phyloP scores from a whole-genome alignment of 495 filamentous ascomycete genomes.

The Xylaria intraflava region DNA sequence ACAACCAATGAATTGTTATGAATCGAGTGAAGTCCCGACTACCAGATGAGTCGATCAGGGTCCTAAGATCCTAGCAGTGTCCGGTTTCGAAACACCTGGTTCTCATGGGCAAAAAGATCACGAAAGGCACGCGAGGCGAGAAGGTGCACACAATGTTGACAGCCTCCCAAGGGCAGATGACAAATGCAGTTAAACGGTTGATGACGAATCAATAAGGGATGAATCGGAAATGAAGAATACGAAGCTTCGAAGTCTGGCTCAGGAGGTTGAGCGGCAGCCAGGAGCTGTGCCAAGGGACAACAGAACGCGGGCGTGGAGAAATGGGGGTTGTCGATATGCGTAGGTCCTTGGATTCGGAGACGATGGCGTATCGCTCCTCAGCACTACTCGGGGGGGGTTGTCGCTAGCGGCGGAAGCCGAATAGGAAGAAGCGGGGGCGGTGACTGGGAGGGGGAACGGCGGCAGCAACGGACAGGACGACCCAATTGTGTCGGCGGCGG shows the following conservation, averaged over 20 bases:
- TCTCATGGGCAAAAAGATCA: slow-evolving; percentile 3
- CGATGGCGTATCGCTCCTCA: background rate
- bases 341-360: background rate
- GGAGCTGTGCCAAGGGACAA: background rate
- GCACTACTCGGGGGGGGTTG: background rate
- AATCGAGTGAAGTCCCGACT: background rate
- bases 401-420: background rate
- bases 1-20: background rate
- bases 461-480: background rate
- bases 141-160: background rate
- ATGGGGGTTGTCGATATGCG: background rate
- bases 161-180: no score
- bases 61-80: background rate
- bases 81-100: background rate
- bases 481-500: background rate
- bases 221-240: background rate
- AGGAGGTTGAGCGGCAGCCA: background rate
- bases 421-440: background rate
- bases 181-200: background rate
- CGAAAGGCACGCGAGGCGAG: background rate
- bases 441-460: background rate
- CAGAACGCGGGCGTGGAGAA: background rate
- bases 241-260: background rate
- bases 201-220: background rate
- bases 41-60: background rate